Conservation (phyloP, 2,329 filamentous ascomycete species). For the Alternaria brassicicola region DNA sequence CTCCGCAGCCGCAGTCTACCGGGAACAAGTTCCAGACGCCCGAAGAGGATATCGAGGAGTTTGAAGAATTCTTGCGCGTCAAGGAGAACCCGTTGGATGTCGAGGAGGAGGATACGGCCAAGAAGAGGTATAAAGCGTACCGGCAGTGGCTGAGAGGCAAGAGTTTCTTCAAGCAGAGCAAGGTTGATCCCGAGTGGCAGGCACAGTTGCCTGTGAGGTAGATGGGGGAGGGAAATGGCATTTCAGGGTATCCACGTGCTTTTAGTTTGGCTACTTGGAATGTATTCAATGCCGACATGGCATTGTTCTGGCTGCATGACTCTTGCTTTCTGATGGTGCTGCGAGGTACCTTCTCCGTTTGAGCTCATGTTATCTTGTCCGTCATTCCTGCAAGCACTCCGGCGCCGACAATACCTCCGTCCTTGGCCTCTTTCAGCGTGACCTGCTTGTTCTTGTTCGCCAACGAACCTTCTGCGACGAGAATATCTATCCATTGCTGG, state of each 20-base stretch:
- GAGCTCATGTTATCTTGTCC: slow-evolving; percentile 30
- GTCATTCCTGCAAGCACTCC: slow-evolving; percentile 59
- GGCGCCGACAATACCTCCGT: slow-evolving; percentile 63
- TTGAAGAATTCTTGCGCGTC: slow-evolving; percentile 76
- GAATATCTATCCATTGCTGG: slow-evolving; percentile 68
- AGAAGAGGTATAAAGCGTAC: slow-evolving; percentile 97
- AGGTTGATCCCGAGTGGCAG: slow-evolving; percentile 58
- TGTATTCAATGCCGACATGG: neutral
- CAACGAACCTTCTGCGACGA: slow-evolving; percentile 54
- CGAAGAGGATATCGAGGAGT: slow-evolving; percentile 73
- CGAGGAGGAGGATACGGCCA: slow-evolving; percentile 80
- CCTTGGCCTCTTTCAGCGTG: slow-evolving; percentile 58
- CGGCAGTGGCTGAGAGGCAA: slow-evolving; percentile 93
- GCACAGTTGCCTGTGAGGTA: slow-evolving; percentile 43
- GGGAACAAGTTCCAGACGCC: slow-evolving; percentile 54
- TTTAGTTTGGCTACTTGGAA: neutral
- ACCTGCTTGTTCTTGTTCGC: slow-evolving; percentile 51
- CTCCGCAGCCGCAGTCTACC: slow-evolving; percentile 15
- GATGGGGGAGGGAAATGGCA: neutral
- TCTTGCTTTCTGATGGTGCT: neutral
- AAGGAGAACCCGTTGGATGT: slow-evolving; percentile 87
- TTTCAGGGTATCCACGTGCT: neutral
- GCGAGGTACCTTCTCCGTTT: neutral
- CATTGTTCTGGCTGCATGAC: neutral
- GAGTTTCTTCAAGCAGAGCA: slow-evolving; percentile 89